Conservation (phyloP, 495 filamentous ascomycete genomes). For the Aspergillus indologenus region DNA sequence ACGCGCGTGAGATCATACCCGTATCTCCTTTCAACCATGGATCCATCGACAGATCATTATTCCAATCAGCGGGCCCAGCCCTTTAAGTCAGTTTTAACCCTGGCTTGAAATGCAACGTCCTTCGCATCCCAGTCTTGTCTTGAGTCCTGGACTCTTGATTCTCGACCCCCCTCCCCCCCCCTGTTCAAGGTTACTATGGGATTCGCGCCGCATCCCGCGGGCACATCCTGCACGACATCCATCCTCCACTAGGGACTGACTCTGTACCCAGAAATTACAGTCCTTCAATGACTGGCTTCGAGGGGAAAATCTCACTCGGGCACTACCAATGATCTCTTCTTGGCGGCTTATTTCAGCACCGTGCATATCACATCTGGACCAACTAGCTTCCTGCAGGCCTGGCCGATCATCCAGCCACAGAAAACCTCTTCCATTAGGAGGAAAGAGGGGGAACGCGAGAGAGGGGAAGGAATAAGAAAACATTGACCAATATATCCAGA, state of each 20-base stretch:
- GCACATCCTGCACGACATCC: slow-evolving; percentile 27
- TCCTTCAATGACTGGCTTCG: slow-evolving; percentile 12
- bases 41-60: neutral
- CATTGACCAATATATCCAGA: slow-evolving; percentile 1
- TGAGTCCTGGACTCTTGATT: too few species aligned
- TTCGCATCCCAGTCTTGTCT: neutral
- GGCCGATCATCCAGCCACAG: slow-evolving; percentile 27
- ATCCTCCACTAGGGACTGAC: slow-evolving; percentile 10
- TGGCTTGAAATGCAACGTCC: slow-evolving; percentile 24
- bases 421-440: slow-evolving; percentile 7
- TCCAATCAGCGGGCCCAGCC: slow-evolving; percentile 5
- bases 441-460: slow-evolving; percentile 11
- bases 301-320: slow-evolving; percentile 13
- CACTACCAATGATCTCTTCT: slow-evolving; percentile 16
- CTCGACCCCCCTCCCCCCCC: slow-evolving; percentile 13
- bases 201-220: slow-evolving; percentile 24
- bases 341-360: slow-evolving; percentile 17
- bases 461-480: slow-evolving; percentile 6
- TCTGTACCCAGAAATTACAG: slow-evolving; percentile 4
- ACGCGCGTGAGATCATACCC: neutral
- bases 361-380: slow-evolving; percentile 21
- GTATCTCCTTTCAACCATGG: neutral
- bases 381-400: slow-evolving; percentile 28
- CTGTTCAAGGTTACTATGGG: slow-evolving; percentile 26
- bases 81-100: too few species aligned